Conservation (phyloP, 2,329 filamentous ascomycete genomes). For the Thielaviopsis cerberus region DNA sequence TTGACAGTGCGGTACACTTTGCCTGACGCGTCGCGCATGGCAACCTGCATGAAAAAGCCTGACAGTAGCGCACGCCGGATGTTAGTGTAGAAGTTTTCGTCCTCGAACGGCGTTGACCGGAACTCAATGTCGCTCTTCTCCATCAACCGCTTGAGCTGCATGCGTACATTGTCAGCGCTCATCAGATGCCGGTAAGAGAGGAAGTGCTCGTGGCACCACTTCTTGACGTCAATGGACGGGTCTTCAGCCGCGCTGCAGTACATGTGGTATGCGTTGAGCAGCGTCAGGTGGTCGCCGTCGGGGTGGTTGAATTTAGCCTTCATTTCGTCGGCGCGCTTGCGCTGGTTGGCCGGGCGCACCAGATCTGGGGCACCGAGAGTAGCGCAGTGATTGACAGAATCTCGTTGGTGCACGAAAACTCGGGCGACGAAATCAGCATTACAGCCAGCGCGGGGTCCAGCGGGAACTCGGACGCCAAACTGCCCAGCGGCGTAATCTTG, state of each 20-base stretch:
- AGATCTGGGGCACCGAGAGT: constrained; percentile 85
- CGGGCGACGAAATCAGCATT: constrained; percentile 92
- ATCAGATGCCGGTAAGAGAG: constrained; percentile 73
- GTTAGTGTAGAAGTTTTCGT: constrained; percentile 97
- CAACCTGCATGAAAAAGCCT: constrained; percentile 99
- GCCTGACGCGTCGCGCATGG: constrained; percentile 72
- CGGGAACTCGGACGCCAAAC: constrained; percentile 83
- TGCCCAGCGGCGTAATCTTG: constrained; percentile 69
- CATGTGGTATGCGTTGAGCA: constrained; percentile 94
- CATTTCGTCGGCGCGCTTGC: constrained; percentile 93
- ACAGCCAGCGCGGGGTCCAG: constrained; percentile 86
- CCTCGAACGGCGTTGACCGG: constrained; percentile 71
- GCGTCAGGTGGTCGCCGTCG: constrained; percentile 86
- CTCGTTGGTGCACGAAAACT: constrained; percentile 98
- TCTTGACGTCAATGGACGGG: constrained; percentile 51
- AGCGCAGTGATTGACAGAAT: constrained; percentile 88
- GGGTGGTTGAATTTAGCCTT: constrained; percentile 82
- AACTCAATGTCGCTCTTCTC: constrained; percentile 76
- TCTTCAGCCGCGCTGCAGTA: constrained; percentile 54
- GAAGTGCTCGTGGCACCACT: constrained; percentile 96
- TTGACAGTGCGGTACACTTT: constrained; percentile 94
- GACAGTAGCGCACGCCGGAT: constrained; percentile 81
- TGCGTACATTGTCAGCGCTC: constrained; percentile 83
- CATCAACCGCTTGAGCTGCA: constrained; percentile 91
- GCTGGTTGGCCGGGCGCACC: constrained; percentile 70